Conservation (phyloP, 2,329 filamentous ascomycete genomes). For the Chaetomium sp. region DNA sequence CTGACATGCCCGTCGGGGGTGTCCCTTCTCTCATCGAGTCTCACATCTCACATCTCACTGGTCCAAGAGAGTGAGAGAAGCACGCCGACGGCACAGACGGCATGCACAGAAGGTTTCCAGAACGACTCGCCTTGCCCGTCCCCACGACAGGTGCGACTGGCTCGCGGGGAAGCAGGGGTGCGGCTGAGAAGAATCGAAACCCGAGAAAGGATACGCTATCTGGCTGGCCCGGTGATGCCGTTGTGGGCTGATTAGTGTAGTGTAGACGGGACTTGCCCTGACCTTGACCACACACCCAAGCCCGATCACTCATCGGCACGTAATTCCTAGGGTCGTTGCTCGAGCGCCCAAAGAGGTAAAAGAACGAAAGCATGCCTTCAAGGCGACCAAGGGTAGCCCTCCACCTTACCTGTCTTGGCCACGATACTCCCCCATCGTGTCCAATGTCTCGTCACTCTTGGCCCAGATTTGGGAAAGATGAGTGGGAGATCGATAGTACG, state of each 20-base stretch:
- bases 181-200: conserved; percentile 6
- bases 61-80: conserved; percentile 1
- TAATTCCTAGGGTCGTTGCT: conserved; percentile 4
- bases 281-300: not conserved
- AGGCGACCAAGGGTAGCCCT: no score
- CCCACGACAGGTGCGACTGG: no score
- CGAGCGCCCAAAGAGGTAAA: no score
- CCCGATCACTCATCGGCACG: not conserved
- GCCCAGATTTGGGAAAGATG: not conserved
- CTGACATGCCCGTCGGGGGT: conserved; percentile 12
- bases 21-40: no score
- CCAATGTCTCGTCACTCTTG: conserved; percentile 5
- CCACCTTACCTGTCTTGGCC: not conserved
- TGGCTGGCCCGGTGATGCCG: conserved; percentile 8
- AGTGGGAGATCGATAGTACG: not conserved
- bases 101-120: conserved; percentile 20
- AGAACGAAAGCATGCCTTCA: no score
- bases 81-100: conserved; percentile 9
- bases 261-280: no score
- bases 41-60: not conserved
- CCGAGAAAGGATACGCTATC: not conserved
- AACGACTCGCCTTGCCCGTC: conserved; percentile 3
- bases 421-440: not conserved
- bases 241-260: no score
- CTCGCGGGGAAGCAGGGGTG: conserved; percentile 12